phyloP scores from a whole-genome alignment of 768 basidiomycete genomes.

The Hebeloma cylindrosporum region DNA sequence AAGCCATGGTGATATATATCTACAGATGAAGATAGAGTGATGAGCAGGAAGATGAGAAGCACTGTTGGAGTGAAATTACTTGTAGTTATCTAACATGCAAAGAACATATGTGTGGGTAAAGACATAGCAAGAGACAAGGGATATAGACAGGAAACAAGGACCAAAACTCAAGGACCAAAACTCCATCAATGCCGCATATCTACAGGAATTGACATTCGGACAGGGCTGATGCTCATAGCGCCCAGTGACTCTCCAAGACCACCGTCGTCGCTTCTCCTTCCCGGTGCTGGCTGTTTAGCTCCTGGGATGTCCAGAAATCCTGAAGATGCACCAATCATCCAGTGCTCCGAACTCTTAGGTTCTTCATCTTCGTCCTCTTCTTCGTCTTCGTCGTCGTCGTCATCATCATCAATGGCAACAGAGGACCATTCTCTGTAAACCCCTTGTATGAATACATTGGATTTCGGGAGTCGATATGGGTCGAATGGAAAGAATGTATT shows the following conservation, averaged over 20 bases:
- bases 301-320: constrained; percentile 7
- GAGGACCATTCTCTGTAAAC: constrained; percentile 90
- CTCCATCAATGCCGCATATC: constrained; percentile 10
- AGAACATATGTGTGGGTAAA: background rate
- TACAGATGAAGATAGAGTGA: no score
- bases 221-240: constrained; percentile 84
- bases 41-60: no score
- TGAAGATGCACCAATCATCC: constrained; percentile 6
- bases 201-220: constrained; percentile 22
- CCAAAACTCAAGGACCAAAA: background rate
- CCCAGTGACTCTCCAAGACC: constrained; percentile 68
- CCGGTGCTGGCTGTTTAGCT: background rate
- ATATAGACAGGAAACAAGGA: no score
- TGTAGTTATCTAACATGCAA: background rate
- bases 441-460: constrained; percentile 70
- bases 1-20: no score
- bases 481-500: constrained; percentile 99
- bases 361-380: constrained; percentile 45
- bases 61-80: no score
- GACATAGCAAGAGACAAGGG: no score
- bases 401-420: constrained; percentile 76
- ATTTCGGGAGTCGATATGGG: constrained; percentile 87
- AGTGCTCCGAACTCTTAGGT: constrained; percentile 10
- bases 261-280: constrained; percentile 37
- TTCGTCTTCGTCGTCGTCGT: constrained; percentile 63